Percentiles rank a stretch among this genome's conserved stretches.
Conservation (phyloP, 306 rosid species). For the Casuarina cunninghamiana region DNA sequence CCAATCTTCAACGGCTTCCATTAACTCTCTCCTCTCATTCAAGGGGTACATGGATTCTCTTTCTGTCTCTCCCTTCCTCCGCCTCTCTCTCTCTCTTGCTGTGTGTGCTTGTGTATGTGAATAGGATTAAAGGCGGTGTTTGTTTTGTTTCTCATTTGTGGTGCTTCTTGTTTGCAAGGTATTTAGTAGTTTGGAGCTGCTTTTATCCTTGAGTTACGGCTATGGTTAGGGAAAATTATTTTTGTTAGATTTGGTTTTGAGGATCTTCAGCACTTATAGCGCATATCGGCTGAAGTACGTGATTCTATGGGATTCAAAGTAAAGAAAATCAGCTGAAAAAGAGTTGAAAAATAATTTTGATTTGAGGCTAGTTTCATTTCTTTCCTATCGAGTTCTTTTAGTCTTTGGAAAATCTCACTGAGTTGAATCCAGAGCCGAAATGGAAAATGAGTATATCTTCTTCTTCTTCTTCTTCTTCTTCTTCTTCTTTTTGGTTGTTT, state of each 20-base stretch:
- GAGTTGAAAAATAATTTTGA: neutral
- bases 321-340: slow-evolving; percentile 23
- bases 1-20: neutral
- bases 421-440: neutral
- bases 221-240: neutral
- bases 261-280: neutral
- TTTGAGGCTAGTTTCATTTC: neutral
- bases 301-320: slow-evolving; percentile 13
- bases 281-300: slow-evolving; percentile 6
- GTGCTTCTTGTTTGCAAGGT: neutral
- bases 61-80: neutral
- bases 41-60: neutral
- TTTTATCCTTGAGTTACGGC: neutral
- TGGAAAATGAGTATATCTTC: neutral
- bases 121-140: slow-evolving; percentile 2
- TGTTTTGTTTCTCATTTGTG: neutral
- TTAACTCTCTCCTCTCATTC: neutral
- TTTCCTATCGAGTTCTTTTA: neutral
- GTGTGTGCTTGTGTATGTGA: neutral
- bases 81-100: neutral
- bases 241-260: slow-evolving; percentile 10
- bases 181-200: neutral
- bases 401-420: neutral
- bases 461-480: too few species aligned
- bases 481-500: too few species aligned